Percentiles rank a stretch among this genome's conserved stretches.
Conservation (phyloP, 2,329 filamentous ascomycete genomes). For the Beauveria varroae region DNA sequence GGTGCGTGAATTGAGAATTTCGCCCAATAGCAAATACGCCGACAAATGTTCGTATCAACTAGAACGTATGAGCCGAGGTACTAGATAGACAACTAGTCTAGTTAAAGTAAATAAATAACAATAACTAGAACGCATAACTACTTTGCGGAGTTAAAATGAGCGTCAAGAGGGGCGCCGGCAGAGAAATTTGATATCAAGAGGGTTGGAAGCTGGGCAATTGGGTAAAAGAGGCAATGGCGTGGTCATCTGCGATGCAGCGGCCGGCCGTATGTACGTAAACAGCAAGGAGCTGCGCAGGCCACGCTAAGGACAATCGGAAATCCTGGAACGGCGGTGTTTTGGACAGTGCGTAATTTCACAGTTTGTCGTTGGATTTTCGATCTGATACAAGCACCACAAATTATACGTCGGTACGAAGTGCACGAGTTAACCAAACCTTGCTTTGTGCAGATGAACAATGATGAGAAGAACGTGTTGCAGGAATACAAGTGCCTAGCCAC, state of each 20-base stretch:
- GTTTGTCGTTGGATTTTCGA: background rate
- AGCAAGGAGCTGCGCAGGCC: background rate
- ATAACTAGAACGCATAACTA: background rate
- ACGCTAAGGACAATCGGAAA: background rate
- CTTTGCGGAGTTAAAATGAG: background rate
- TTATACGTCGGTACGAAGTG: background rate
- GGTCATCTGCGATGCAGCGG: conserved; percentile 1
- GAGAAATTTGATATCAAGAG: background rate
- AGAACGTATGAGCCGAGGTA: too few species aligned
- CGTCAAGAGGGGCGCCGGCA: background rate
- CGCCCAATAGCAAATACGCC: too few species aligned
- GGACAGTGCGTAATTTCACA: background rate
- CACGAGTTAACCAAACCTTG: background rate
- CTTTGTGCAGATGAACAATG: too few species aligned
- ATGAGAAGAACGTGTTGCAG: too few species aligned
- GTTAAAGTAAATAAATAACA: too few species aligned
- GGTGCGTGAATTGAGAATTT: too few species aligned
- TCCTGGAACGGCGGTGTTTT: background rate
- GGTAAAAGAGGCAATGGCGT: background rate
- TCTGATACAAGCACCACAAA: background rate
- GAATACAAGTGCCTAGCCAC: background rate
- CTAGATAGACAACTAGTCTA: too few species aligned
- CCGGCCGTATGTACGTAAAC: background rate
- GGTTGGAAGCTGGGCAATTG: background rate
- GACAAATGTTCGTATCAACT: background rate